phyloP scores from a whole-genome alignment of 2,329 filamentous ascomycete species.

The Calonectria hawksworthii region DNA sequence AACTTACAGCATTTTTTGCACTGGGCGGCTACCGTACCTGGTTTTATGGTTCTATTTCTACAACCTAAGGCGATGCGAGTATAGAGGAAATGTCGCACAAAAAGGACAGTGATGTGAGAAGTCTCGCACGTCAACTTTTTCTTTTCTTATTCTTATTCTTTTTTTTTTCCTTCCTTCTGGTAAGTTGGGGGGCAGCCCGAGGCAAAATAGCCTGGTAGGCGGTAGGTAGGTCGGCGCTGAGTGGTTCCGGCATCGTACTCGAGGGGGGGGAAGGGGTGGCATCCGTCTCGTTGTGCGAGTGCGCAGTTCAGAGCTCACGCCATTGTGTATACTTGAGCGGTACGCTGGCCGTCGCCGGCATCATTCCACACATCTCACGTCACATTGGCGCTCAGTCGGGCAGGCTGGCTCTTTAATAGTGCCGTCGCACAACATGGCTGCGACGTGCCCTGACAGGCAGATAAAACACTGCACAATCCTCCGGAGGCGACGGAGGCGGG shows the following conservation, averaged over 20 bases:
- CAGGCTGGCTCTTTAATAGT: constrained; percentile 1
- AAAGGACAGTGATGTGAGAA: not conserved
- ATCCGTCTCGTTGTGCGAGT: not conserved
- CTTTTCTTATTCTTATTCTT: not conserved
- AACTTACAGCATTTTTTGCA: not conserved
- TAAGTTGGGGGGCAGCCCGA: not conserved
- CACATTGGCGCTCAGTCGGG: not conserved
- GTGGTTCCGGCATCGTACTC: not conserved
- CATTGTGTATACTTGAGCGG: not conserved
- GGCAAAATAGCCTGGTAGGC: not conserved
- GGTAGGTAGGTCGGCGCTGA: not conserved
- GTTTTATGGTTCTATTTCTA: not conserved
- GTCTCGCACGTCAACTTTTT: not conserved
- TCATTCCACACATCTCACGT: constrained; percentile 17
- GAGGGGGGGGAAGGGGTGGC: not conserved
- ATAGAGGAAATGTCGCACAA: not conserved
- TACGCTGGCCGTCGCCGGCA: not conserved
- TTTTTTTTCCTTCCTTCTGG: not conserved
- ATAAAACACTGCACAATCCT: constrained; percentile 11
- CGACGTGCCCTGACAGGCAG: constrained; percentile 9
- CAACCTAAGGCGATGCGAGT: not conserved
- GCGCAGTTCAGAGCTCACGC: not conserved
- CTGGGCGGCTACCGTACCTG: not conserved
- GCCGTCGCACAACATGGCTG: constrained; percentile 18
- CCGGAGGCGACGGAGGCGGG: constrained; percentile 18